Base-by-base conservation (phyloP, 257 asterid genomes). In the Ligustrum vulgare region DNA sequence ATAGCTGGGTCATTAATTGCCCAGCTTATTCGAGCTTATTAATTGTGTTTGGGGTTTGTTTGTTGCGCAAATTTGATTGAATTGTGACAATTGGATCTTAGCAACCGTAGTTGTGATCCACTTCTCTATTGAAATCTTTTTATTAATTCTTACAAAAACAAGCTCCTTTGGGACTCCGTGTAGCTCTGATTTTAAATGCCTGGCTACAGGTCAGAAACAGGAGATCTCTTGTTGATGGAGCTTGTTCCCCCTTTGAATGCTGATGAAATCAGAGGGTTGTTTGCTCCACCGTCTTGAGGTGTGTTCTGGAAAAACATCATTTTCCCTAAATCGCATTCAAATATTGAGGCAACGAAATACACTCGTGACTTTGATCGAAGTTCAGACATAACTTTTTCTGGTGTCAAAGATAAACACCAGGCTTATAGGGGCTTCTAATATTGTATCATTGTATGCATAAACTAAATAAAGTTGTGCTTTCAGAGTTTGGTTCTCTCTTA, bases 241-340 rank as follows among this genome's bases (percentile, higher is more conserved):
- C 97, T 94, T 28, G 98, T 92, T 83, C 99, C 97, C 80, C 94
- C 92, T 64, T 78, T 94, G 78, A 84, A 90, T 79, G 97, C 93
- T 1, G 91, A 90, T 71, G 98, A 94, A 81, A 87, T 92, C 67
- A 86, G 97, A 82, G 99, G 99, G 74, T 76, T 92, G 86, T 94
- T 94, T 88, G 96, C 99, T 72, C 99, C 99, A 68, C 99, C 99
- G 11, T 98, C 99, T 3, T 94, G 97, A 96, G 97, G 99, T 94
- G n/a, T 62, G 47, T 70, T 41, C n/a, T 16, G 1, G 7, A 65
- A 56, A 54, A 7, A 8, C 28, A 0, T 36, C 22, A 35, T 10
- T 54, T 16, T n/a, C 39, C 11, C 8, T 0, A n/a, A 49, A 12
- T 58, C 15, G 35, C 56, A 41, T 70, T 69, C 32, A 58, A 31